Evolutionary conservation across 1,284 basidiomycete species (phyloP), one percentile per base, ranked within the genome.

Genomic region (Pseudozyma tsukubaensis): DNA sequence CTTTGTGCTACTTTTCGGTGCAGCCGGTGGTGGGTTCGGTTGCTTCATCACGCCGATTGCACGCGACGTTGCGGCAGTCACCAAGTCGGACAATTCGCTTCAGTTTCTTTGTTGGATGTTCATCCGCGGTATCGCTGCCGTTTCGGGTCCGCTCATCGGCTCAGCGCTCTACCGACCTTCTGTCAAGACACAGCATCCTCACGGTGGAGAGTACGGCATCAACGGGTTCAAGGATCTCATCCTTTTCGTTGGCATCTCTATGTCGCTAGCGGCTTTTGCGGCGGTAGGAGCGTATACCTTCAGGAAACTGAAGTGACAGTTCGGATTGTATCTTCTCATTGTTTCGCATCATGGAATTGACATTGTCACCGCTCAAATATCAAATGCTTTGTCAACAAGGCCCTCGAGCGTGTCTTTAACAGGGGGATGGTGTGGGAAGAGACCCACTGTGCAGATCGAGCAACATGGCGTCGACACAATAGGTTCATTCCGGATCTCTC

Each of bases 1-100:
- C 8, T 80, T 80, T 32, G 71, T 56, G 3, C 57, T 80, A 21
- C n/a, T 69, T n/a, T 78, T 78, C 49, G 78, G 76, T 2, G 52
- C 64, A 2, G 70, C 61, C 36, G 66, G 64, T 14, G 73, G 73
- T 3, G 60, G 63, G 16, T 62, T 68, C 13, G 60, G 53, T 9
- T 58, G 70, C 61, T 69, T 68, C 61, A n/a, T 76, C 37, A 72
- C 72, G 1, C 68, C 72, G 1, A 57, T 75, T n/a, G 51, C 59
- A 3, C 51, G 63, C 16, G 59, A 65, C 35, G 32, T 77, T 5
- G 55, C 55, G 1, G 32, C 45, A 18, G 43, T 40, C 36, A 45
- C 58, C 37, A 50, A 56, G 16, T 56, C 57, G n/a, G 64, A 66
- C 39, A 60, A 56, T 18, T 34, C 63, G 7, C 58, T 65, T 5